Conservation (phyloP, 805 yeast species). For the Candida vartiovaarae region DNA sequence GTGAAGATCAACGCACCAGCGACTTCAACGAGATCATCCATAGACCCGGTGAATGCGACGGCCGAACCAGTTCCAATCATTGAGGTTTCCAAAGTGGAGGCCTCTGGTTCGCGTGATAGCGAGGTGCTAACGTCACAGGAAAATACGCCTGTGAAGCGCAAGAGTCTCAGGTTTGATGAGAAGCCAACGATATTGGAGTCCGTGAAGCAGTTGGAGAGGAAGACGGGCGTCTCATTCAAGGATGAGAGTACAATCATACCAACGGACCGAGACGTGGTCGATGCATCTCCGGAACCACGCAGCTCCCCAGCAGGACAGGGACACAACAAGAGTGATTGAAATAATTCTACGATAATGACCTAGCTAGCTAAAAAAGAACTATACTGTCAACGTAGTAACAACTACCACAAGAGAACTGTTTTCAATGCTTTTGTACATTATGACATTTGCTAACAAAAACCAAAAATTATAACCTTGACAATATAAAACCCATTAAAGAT, state of each 20-base stretch:
- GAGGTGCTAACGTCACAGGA: slow-evolving; percentile 2
- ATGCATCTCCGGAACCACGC: slow-evolving; percentile 1
- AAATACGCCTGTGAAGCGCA: slow-evolving; percentile 26
- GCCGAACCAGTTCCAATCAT: slow-evolving; percentile 12
- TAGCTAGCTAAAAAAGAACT: not conserved
- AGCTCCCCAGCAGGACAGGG: too few relatives aligned
- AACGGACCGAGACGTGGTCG: not conserved
- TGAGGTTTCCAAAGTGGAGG: slow-evolving; percentile 19
- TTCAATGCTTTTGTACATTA: slow-evolving; percentile 1
- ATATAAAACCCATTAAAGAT: not conserved
- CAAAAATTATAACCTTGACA: not conserved
- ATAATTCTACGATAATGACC: not conserved
- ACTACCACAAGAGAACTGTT: not conserved
- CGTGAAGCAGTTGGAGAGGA: slow-evolving; percentile 15
- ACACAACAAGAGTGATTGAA: not conserved
- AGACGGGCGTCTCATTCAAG: slow-evolving; percentile 6
- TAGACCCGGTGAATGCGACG: slow-evolving; percentile 3
- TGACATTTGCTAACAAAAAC: slow-evolving; percentile 1
- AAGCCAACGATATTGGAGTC: slow-evolving; percentile 24
- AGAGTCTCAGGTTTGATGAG: slow-evolving; percentile 40
- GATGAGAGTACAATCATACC: not conserved
- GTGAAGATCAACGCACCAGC: slow-evolving; percentile 31
- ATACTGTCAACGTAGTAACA: not conserved
- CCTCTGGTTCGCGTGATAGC: slow-evolving; percentile 11
- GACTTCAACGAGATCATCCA: slow-evolving; percentile 1